Conservation (phyloP, 2,329 filamentous ascomycete species). For the Ceratocystis diversiconidia region DNA sequence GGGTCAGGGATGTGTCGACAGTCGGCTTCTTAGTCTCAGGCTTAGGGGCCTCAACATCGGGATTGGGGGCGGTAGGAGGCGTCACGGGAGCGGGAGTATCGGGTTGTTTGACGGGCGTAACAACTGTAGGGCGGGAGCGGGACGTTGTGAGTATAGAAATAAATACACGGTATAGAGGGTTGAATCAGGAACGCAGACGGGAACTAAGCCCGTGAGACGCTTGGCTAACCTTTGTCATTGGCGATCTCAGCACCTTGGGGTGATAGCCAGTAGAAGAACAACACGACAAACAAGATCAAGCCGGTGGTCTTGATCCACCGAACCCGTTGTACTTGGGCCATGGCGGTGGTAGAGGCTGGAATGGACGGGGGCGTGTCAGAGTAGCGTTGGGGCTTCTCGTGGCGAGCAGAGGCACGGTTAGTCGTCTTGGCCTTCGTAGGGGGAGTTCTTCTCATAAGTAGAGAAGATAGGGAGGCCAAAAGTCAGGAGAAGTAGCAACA, state of each 20-base stretch:
- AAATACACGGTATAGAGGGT: slow-evolving; percentile 1
- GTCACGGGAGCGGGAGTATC: slow-evolving; percentile 11
- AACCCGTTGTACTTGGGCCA: slow-evolving; percentile 50
- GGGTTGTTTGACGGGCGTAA: slow-evolving; percentile 7
- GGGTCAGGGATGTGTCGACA: slow-evolving; percentile 3
- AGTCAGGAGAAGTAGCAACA: neutral
- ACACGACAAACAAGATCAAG: slow-evolving; percentile 44
- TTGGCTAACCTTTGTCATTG: slow-evolving; percentile 27
- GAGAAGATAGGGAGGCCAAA: neutral
- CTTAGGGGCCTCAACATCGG: slow-evolving; percentile 6
- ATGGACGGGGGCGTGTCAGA: slow-evolving; percentile 28
- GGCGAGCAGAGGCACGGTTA: slow-evolving; percentile 39
- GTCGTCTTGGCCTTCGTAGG: slow-evolving; percentile 50
- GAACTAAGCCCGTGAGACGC: too few relatives aligned
- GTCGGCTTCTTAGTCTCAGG: slow-evolving; percentile 10
- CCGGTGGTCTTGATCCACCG: slow-evolving; percentile 52
- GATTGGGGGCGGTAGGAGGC: slow-evolving; percentile 13
- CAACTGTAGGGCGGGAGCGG: neutral
- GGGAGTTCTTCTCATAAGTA: slow-evolving; percentile 48
- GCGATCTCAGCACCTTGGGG: slow-evolving; percentile 43
- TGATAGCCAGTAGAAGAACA: slow-evolving; percentile 50
- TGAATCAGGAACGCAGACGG: slow-evolving; percentile 19
- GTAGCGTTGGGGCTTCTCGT: slow-evolving; percentile 53
- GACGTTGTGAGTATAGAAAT: neutral
- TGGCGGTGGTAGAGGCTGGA: slow-evolving; percentile 30